Base-by-base conservation (phyloP, 805 yeast species). In the Suhomyces sp. region DNA sequence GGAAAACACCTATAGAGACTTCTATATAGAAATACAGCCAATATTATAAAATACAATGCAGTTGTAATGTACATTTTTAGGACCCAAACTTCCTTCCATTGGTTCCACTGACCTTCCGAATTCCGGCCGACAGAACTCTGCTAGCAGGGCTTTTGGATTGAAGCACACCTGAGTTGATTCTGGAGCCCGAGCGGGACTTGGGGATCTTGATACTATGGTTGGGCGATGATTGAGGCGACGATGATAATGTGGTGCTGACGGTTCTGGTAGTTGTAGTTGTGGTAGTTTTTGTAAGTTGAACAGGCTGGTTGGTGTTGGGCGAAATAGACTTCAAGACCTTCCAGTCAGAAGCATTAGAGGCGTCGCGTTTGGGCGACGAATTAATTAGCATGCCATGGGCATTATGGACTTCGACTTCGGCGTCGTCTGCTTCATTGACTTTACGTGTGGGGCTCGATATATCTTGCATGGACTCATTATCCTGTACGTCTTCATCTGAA, bases 191-290 rank as follows among this genome's bases (percentile, higher is more conserved):
- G 44, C 68, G 54, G 6, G 69, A 59, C 48, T 66, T 66, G 7
- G 71, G 65, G 13, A 66, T 54, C 54, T 60, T 64, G 38, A 66
- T 59, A 17, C 46, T 38, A n/a, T 55, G 49, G 22, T 56, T 47
- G 5, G 68, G 67, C 5, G 71, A 63, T 6, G 72, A 59, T n/a
- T 60, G 63, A 15, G 76, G 76, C 8, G 74, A 66, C 13, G 70
- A 65, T 31, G 69, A 62, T 50, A 70, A 59, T 2, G 74, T 70
- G 1, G 72, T 68, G 58, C 83, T 78, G 4, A 79, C 78, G 1
- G 81, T 78, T 6, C 81, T 70, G 7, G 83, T 79, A 6, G 81
- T 79, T 3, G 82, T 77, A 3, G 77, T 77, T 2, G 81, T 78
- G 12, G 74, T 71, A 10, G 73, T 71, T 50, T 74, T 78, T 13